Evolutionary conservation across 345 rosid genomes (phyloP), one percentile per base, ranked within the genome.

Genomic region (Bretschneidera sinensis): DNA sequence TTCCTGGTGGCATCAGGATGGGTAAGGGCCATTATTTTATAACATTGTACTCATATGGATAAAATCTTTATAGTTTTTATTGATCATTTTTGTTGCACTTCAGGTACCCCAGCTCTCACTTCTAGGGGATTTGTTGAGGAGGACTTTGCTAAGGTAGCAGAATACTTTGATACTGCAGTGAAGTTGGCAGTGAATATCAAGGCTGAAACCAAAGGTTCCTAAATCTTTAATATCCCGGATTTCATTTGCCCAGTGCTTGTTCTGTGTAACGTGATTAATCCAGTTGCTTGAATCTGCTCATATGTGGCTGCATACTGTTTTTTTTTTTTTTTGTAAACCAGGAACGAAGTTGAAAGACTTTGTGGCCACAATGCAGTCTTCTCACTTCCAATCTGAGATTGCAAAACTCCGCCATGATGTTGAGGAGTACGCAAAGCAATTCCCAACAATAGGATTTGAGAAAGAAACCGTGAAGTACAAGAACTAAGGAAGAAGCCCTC

Each of bases 1-100:
- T 94, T 74, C 99, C 99, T 25, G 99, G 99, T 60, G 99, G 99
- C 82, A 94, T 94, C 75, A 81, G 99, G 72, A 94, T 94, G 99
- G 99, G 99, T 92, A 80, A 66, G 59, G 64, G 35, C 54, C 68
- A 51, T 50, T 68, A 43, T 3, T 22, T 58, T 17, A 24, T 48
- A 24, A 24, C 2, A 19, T 47, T 50, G 4, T 55, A 35, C 22
- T 47, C 23, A 17, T 50, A 9, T 57, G 48, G 35, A n/a, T n/a
- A n/a, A n/a, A n/a, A n/a, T n/a, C n/a, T n/a, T 39, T 39, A 9
- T 39, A 39, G n/a, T 39, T 9, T 39, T 39, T 4, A 9, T 39
- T 39, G 16, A 39, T 28, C 33, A 28, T 34, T 21, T 24, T 17
- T n/a, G 33, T 49, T 63, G 45, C 54, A 39, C 48, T 64, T 59